These are phyloP conservation scores for Euryodendron excelsum DNA, from an alignment of 148 eudicot genomes.

Conservation along the genomic window DNA sequence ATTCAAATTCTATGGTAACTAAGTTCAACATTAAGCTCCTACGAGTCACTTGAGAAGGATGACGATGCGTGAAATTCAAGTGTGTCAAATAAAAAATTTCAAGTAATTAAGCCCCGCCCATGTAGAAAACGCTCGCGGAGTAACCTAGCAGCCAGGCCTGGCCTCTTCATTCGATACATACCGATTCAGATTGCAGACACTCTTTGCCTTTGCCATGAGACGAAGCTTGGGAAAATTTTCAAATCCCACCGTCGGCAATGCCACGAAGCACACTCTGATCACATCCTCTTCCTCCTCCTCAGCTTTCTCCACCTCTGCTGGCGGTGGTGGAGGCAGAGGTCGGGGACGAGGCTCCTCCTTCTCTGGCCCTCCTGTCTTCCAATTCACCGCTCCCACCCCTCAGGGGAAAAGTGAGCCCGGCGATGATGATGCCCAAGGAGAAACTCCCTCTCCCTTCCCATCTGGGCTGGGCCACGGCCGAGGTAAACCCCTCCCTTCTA, in stretches of 20 bases:
- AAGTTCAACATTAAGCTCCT: too few species aligned
- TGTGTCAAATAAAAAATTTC: too few species aligned
- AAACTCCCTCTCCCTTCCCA: constrained; percentile 8
- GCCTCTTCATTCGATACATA: too few species aligned
- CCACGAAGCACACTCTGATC: constrained; percentile 18
- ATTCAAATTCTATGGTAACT: too few species aligned
- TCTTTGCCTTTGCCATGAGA: constrained; percentile 36
- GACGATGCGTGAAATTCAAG: too few species aligned
- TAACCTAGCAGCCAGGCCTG: too few species aligned
- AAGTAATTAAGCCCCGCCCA: too few species aligned
- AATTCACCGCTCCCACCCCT: constrained; percentile 22
- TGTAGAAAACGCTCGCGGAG: too few species aligned
- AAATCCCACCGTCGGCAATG: constrained; percentile 20
- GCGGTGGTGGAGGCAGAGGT: constrained; percentile 50
- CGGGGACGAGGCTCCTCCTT: constrained; percentile 41
- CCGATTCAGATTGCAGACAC: neutral
- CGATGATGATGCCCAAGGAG: constrained; percentile 2
- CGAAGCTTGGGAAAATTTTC: constrained; percentile 30
- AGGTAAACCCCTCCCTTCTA: constrained; percentile 40
- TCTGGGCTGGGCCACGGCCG: constrained; percentile 60
- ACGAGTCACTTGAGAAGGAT: too few species aligned
- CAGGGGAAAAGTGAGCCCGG: constrained; percentile 18
- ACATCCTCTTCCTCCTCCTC: constrained; percentile 25
- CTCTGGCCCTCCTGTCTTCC: constrained; percentile 14
- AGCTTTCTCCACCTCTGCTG: constrained; percentile 52